Evolutionary conservation across 2,329 filamentous ascomycete genomes (phyloP).

Genomic region (Alternaria sp.): DNA sequence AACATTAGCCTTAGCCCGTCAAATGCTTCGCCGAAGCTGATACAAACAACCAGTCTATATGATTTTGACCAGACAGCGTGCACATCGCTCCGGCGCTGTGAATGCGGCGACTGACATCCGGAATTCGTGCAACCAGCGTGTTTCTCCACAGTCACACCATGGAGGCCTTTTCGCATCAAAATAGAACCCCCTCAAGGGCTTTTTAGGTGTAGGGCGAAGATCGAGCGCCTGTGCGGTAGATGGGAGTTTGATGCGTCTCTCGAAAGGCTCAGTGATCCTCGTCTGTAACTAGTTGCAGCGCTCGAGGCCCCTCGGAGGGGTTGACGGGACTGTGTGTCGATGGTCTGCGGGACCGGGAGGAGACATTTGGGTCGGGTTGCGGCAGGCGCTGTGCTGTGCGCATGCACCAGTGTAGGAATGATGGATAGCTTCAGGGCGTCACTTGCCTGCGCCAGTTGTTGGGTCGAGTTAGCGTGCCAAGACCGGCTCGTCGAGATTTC

Average conservation of each 20-base stretch:
- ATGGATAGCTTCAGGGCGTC: not conserved
- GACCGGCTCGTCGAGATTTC: not conserved
- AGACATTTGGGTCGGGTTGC: not conserved
- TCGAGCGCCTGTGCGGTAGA: not conserved
- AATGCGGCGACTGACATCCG: not conserved
- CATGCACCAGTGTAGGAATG: not conserved
- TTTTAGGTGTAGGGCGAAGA: not conserved
- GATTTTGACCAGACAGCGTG: not conserved
- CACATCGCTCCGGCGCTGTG: not conserved
- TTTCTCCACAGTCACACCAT: constrained; percentile 14
- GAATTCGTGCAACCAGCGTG: not conserved
- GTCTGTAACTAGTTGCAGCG: not conserved
- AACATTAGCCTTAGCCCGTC: not conserved
- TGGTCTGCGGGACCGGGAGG: not conserved
- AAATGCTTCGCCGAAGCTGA: not conserved
- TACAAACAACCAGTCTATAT: not conserved
- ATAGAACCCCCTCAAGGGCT: not conserved
- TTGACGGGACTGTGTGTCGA: not conserved
- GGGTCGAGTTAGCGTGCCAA: constrained; percentile 9
- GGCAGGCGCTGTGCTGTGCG: not conserved
- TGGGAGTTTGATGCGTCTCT: not conserved
- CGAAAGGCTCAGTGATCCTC: not conserved
- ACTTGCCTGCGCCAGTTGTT: not conserved
- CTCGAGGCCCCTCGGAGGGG: not conserved
- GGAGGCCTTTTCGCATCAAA: not conserved